phyloP scores from a whole-genome alignment of 2,329 filamentous ascomycete genomes.

The Ophiognomonia clavigignenti-juglandacearum region DNA sequence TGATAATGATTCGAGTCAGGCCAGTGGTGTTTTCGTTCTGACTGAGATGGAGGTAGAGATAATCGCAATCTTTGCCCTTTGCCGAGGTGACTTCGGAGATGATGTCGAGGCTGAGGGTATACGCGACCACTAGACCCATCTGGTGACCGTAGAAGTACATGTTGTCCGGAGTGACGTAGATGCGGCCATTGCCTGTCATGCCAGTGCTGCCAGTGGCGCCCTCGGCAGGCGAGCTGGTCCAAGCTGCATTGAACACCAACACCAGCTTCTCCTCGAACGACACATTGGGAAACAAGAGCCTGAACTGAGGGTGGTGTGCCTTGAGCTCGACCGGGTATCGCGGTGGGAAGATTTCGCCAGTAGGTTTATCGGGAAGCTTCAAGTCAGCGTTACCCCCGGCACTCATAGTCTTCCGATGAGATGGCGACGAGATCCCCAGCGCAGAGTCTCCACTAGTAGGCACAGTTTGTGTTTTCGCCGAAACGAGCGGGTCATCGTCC shows the following conservation, averaged over 20 bases:
- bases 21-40: slow-evolving; percentile 59
- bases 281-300: slow-evolving; percentile 81
- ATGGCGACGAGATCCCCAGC: slow-evolving; percentile 5
- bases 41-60: slow-evolving; percentile 74
- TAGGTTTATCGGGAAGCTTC: slow-evolving; percentile 24
- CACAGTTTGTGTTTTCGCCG: slow-evolving; percentile 28
- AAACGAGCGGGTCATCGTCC: slow-evolving; percentile 32
- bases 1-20: slow-evolving; percentile 75
- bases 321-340: slow-evolving; percentile 79
- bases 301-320: slow-evolving; percentile 89
- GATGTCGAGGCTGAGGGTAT: slow-evolving; percentile 66
- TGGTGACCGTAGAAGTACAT: slow-evolving; percentile 98
- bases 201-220: slow-evolving; percentile 35
- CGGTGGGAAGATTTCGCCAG: slow-evolving; percentile 57
- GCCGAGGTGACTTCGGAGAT: slow-evolving; percentile 88
- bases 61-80: slow-evolving; percentile 87
- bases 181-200: slow-evolving; percentile 65
- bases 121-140: slow-evolving; percentile 83
- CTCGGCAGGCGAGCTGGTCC: slow-evolving; percentile 53
- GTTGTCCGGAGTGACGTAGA: slow-evolving; percentile 81
- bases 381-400: slow-evolving; percentile 18
- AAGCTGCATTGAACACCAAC: slow-evolving; percentile 88
- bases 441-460: slow-evolving; percentile 22
- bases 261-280: slow-evolving; percentile 75
- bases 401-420: slow-evolving; percentile 27